Conservation (phyloP, 805 yeast genomes). For the Diddensiella santjacobensis region DNA sequence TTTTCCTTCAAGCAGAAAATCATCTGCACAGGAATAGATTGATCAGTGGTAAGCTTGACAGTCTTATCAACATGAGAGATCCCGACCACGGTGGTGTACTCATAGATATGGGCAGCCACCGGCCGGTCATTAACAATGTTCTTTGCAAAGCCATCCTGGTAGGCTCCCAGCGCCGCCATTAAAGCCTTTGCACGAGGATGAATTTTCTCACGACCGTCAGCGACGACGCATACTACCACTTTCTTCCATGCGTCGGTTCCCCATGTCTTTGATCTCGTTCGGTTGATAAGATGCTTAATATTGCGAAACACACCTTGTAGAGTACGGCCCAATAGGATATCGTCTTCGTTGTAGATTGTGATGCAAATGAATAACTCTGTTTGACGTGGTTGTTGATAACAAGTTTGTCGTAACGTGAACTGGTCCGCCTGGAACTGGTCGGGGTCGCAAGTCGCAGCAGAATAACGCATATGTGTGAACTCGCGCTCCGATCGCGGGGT, state of each 20-base stretch:
- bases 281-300: constrained; percentile 66
- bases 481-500: constrained; percentile 52
- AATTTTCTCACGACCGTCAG: constrained; percentile 87
- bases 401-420: constrained; percentile 79
- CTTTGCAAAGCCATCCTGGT: constrained; percentile 94
- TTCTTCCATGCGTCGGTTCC: constrained; percentile 96
- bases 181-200: constrained; percentile 75
- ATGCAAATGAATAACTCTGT: constrained; percentile 84
- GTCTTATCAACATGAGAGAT: constrained; percentile 54
- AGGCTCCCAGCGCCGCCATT: constrained; percentile 82
- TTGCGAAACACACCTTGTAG: constrained; percentile 88
- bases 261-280: constrained; percentile 69
- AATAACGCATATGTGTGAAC: constrained; percentile 83
- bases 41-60: constrained; percentile 64
- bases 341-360: constrained; percentile 89
- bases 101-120: constrained; percentile 86
- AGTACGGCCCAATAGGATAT: constrained; percentile 75
- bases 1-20: constrained; percentile 86
- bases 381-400: constrained; percentile 70
- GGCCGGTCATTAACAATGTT: constrained; percentile 77
- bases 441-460: constrained; percentile 93
- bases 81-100: constrained; percentile 89
- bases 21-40: constrained; percentile 77
- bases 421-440: constrained; percentile 54
- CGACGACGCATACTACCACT: constrained; percentile 81